Evolutionary conservation across 1,284 basidiomycete genomes (phyloP), one percentile per base, ranked within the genome.

Genomic region (Papiliotrema nemorosa): DNA sequence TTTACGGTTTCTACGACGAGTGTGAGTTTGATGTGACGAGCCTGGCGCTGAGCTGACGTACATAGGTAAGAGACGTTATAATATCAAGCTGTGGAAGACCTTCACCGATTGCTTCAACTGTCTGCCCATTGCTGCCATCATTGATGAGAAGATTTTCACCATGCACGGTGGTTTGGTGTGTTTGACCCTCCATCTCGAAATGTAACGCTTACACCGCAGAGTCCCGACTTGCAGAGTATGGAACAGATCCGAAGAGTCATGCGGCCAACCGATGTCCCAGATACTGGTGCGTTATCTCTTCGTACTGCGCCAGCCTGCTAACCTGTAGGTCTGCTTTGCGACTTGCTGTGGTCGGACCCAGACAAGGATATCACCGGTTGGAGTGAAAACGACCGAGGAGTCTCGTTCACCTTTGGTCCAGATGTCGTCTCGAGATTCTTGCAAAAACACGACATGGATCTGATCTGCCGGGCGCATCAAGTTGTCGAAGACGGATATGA

Each of bases 401-500:
- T 98, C 44, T 97, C 91, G 41, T 76, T 76, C 61, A 72, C 70
- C 2, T 98, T 97, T 75, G 94, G 94, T 10, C 92, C 93, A 29
- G 93, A 97, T 70, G 94, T 98, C 38, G 93, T 98, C 46, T 92
- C 91, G 55, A 82, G 93, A 66, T 98, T 98, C 82, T 78, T 98
- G 69, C 92, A 97, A 81, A 97, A 97, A 76, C 94, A 97, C 72
- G 96, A 98, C 76, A 97, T 98, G 94, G 94, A 97, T 76, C 80
- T 97, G 67, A 97, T 98, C 69, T 97, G 94, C 78, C 82, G 94
- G 77, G 93, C 93, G 68, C 92, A 97, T 81, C 90, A 97, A 82
- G 94, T 98, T 70, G 94, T 98, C 47, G 94, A 98, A 74, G 94
- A 98, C 64, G 94, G 94, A 25, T 98, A 97, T 76, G 94, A 98